Conservation (phyloP, 2,329 filamentous ascomycete species). For the Sporothrix phasma region DNA sequence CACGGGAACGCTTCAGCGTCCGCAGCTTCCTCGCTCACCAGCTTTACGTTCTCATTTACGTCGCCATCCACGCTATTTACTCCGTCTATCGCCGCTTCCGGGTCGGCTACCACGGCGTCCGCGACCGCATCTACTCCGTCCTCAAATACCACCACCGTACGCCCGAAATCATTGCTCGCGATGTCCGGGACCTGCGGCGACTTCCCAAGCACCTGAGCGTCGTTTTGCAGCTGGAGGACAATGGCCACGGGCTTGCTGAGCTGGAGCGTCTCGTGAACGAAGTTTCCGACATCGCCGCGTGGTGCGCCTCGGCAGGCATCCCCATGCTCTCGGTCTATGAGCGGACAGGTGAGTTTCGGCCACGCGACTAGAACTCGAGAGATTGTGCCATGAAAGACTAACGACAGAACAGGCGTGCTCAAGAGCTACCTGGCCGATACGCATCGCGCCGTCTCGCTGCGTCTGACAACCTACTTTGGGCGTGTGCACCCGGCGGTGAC, state of each 20-base stretch:
- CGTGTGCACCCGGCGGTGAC: constrained; percentile 61
- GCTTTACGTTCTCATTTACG: constrained; percentile 57
- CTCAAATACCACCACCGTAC: constrained; percentile 94
- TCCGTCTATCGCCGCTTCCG: constrained; percentile 78
- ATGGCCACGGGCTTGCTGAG: constrained; percentile 59
- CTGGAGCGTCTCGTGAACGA: constrained; percentile 81
- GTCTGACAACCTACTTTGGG: constrained; percentile 82
- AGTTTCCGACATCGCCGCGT: constrained; percentile 82
- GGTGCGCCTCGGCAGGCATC: constrained; percentile 86
- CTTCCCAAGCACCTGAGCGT: constrained; percentile 82
- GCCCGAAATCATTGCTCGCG: constrained; percentile 80
- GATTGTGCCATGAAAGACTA: not conserved
- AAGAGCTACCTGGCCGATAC: constrained; percentile 84
- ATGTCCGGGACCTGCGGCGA: constrained; percentile 64
- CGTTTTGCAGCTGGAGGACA: constrained; percentile 64
- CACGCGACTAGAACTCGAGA: not conserved
- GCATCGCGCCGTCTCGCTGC: constrained; percentile 67
- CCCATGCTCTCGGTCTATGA: constrained; percentile 85
- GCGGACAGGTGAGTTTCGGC: constrained; percentile 57
- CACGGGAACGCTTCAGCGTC: constrained; percentile 42
- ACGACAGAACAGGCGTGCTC: constrained; percentile 55
- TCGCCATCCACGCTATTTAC: constrained; percentile 68
- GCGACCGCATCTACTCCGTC: constrained; percentile 68
- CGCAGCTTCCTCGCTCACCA: constrained; percentile 52
- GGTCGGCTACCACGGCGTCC: constrained; percentile 66